These are phyloP conservation scores for Meyerozyma smithsonii DNA, from an alignment of 1,139 yeast species.

Conservation along the genomic window DNA sequence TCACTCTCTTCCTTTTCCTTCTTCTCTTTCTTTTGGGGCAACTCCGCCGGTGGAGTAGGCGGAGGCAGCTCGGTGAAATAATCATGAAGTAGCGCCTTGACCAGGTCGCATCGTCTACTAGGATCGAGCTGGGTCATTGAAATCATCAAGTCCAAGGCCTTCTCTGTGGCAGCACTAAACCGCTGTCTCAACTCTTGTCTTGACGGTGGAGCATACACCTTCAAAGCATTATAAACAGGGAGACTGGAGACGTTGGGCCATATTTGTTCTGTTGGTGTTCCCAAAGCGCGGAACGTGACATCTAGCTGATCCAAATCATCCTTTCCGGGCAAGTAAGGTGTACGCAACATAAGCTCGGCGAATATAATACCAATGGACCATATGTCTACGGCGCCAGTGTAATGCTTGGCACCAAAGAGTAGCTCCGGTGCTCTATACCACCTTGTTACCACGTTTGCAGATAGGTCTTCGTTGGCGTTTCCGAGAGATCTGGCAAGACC, in stretches of 20 bases:
- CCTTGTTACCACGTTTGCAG: slow-evolving; percentile 92
- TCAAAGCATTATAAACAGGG: slow-evolving; percentile 68
- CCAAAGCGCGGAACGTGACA: slow-evolving; percentile 88
- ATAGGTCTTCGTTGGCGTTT: slow-evolving; percentile 71
- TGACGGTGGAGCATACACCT: slow-evolving; percentile 79
- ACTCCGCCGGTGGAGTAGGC: slow-evolving; percentile 66
- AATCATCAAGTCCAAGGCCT: slow-evolving; percentile 72
- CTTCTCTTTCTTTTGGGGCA: slow-evolving; percentile 50
- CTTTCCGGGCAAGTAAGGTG: slow-evolving; percentile 90
- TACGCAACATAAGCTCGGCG: slow-evolving; percentile 92
- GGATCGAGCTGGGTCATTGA: slow-evolving; percentile 81
- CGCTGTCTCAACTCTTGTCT: slow-evolving; percentile 75
- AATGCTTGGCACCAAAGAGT: slow-evolving; percentile 82
- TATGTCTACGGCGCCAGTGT: slow-evolving; percentile 81
- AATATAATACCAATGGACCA: slow-evolving; percentile 97
- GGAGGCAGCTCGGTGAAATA: slow-evolving; percentile 73
- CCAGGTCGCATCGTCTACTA: slow-evolving; percentile 60
- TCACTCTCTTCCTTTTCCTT: slow-evolving; percentile 15
- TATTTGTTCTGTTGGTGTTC: slow-evolving; percentile 86
- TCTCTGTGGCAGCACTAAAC: slow-evolving; percentile 88
- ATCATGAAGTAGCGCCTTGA: slow-evolving; percentile 58
- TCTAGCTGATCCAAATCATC: slow-evolving; percentile 88
- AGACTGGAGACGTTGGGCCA: slow-evolving; percentile 90
- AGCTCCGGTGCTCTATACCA: slow-evolving; percentile 98
- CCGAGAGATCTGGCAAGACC: slow-evolving; percentile 88